Evolutionary conservation across 2,329 filamentous ascomycete genomes (phyloP).

Genomic region (Phyllosticta citriasiana): DNA sequence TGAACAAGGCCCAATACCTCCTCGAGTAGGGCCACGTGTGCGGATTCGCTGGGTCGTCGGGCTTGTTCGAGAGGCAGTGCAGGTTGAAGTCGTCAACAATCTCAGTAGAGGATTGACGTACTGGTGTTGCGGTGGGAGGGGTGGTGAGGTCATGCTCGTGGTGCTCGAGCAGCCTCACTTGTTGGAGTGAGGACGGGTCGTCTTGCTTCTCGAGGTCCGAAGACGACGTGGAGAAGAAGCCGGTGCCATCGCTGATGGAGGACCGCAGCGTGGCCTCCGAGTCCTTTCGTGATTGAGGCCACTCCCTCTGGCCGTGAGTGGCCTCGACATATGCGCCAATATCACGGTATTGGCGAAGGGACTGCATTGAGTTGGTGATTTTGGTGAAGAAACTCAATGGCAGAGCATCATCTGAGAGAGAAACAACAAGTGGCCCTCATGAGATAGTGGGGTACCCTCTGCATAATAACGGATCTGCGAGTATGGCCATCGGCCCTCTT

Average conservation of each 20-base stretch:
- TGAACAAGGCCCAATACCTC: not conserved
- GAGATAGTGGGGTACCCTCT: not conserved
- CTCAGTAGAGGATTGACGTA: not conserved
- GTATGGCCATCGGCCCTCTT: not conserved
- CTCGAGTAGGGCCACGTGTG: not conserved
- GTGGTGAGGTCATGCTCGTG: not conserved
- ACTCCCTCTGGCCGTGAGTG: conserved; percentile 3
- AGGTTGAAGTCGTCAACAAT: not conserved
- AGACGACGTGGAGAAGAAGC: not conserved
- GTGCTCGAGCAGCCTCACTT: not conserved
- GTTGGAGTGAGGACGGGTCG: not conserved
- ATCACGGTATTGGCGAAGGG: conserved; percentile 7
- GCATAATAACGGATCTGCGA: not conserved
- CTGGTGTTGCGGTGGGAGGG: not conserved
- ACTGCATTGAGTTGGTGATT: conserved; percentile 4
- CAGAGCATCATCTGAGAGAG: not conserved
- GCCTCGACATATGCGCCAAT: conserved; percentile 4
- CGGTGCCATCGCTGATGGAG: not conserved
- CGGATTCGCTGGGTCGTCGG: conserved; percentile 3
- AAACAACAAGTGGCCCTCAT: not conserved
- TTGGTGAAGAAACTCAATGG: not conserved
- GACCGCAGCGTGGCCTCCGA: not conserved
- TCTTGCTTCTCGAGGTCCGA: not conserved
- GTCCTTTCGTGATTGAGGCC: not conserved
- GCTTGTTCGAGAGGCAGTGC: not conserved